phyloP scores from a whole-genome alignment of 23 red algal species.

The Cyanidium caldarium region DNA sequence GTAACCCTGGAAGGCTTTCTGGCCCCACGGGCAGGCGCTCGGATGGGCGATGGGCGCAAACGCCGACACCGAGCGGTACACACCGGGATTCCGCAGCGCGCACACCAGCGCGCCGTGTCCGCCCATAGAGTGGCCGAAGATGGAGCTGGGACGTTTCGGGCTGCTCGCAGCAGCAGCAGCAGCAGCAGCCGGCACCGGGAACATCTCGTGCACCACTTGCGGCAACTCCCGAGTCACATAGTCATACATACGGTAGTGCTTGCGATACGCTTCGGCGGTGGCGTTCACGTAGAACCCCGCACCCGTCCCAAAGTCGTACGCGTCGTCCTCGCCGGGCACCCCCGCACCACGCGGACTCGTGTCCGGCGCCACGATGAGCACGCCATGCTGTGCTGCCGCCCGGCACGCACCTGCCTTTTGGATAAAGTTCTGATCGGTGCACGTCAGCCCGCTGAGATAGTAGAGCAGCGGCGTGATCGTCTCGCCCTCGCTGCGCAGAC shows the following conservation, averaged over 20 bases:
- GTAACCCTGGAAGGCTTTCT: slow-evolving; percentile 64
- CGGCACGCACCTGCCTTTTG: slow-evolving; percentile 37
- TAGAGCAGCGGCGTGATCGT: slow-evolving; percentile 25
- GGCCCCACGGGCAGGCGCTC: slow-evolving; percentile 58
- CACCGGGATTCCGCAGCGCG: slow-evolving; percentile 39
- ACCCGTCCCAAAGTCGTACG: slow-evolving; percentile 88
- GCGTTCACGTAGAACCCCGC: slow-evolving; percentile 94
- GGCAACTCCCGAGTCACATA: slow-evolving; percentile 26
- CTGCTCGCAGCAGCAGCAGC: no score
- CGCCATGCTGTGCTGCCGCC: slow-evolving; percentile 13
- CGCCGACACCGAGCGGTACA: slow-evolving; percentile 49
- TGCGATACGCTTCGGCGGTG: slow-evolving; percentile 20
- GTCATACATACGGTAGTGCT: slow-evolving; percentile 62
- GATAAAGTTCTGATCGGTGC: slow-evolving; percentile 85
- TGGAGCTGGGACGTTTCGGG: slow-evolving; percentile 3
- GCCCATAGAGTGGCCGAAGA: slow-evolving; percentile 95
- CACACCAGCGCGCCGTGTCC: slow-evolving; percentile 71
- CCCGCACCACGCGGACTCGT: slow-evolving; percentile 76
- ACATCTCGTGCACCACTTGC: slow-evolving; percentile 22
- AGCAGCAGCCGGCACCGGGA: slow-evolving; percentile 11
- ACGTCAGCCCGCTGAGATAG: slow-evolving; percentile 76
- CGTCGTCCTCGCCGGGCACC: slow-evolving; percentile 45
- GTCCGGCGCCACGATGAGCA: slow-evolving; percentile 61
- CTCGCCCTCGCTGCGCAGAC: not conserved
- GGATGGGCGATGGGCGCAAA: slow-evolving; percentile 89